Conservation (phyloP, 2,329 filamentous ascomycete genomes). For the Cladosporium velox region DNA sequence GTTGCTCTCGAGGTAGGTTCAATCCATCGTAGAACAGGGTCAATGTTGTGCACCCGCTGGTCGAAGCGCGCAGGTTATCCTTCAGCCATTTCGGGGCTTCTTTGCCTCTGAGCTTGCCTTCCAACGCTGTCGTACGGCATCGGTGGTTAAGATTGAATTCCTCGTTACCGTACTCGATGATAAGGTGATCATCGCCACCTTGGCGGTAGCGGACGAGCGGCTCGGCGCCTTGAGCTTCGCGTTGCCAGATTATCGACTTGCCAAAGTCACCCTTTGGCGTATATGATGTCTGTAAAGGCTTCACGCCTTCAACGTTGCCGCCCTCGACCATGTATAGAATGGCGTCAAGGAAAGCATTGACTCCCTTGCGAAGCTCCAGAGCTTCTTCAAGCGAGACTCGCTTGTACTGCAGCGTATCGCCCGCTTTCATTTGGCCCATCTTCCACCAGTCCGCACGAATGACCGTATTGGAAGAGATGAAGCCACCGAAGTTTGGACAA, state of each 20-base stretch:
- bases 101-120: conserved; percentile 48
- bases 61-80: conserved; percentile 51
- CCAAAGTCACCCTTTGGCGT: conserved; percentile 30
- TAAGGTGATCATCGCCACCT: conserved; percentile 52
- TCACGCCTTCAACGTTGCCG: conserved; percentile 36
- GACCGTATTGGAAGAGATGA: conserved; percentile 58
- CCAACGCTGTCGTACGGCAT: conserved; percentile 57
- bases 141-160: conserved; percentile 59
- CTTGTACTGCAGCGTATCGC: conserved; percentile 55
- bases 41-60: conserved; percentile 53
- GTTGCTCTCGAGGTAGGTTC: conserved; percentile 39
- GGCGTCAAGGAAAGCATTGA: conserved; percentile 49
- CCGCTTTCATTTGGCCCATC: conserved; percentile 62
- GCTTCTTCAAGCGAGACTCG: conserved; percentile 56
- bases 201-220: conserved; percentile 41
- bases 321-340: conserved; percentile 46
- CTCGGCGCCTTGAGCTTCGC: conserved; percentile 29
- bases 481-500: conserved; percentile 62
- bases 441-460: conserved; percentile 63
- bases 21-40: conserved; percentile 46
- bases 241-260: conserved; percentile 36
- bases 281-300: conserved; percentile 34
- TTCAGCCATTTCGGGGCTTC: conserved; percentile 43
- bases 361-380: conserved; percentile 45
- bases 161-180: conserved; percentile 61